Evolutionary conservation across 768 basidiomycete species (phyloP).

Genomic region (Amanita phalloides): DNA sequence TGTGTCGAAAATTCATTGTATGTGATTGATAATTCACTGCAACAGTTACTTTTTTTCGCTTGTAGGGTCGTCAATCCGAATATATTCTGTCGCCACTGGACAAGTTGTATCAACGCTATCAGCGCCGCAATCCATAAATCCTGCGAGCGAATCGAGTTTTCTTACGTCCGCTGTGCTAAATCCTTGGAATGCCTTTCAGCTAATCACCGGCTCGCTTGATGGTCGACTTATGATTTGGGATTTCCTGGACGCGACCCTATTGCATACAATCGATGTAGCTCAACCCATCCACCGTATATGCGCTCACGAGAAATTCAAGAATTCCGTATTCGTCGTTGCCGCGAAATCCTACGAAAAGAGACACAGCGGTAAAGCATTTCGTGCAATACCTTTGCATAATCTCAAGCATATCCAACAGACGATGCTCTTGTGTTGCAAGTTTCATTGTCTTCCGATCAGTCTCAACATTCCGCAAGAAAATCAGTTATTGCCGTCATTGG

Average conservation of each 20-base stretch:
- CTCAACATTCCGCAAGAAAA: conserved; percentile 17
- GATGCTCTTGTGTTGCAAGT: conserved; percentile 52
- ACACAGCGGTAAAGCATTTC: conserved; percentile 18
- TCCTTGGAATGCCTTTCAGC: conserved; percentile 81
- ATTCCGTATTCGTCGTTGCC: conserved; percentile 60
- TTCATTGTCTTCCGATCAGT: conserved; percentile 37
- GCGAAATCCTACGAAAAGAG: conserved; percentile 38
- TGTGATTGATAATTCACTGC: conserved; percentile 1
- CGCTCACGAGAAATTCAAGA: conserved; percentile 58
- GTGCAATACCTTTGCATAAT: not conserved
- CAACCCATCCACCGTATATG: conserved; percentile 66
- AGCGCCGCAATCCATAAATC: conserved; percentile 27
- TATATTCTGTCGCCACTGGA: conserved; percentile 72
- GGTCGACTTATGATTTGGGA: conserved; percentile 92
- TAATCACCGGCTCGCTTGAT: conserved; percentile 77
- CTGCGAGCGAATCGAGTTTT: conserved; percentile 28
- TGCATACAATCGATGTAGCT: conserved; percentile 62
- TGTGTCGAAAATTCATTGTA: conserved; percentile 7
- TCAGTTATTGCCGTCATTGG: conserved; percentile 50
- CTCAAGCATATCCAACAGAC: conserved; percentile 19
- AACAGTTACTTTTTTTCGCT: conserved; percentile 84
- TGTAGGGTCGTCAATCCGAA: conserved; percentile 71
- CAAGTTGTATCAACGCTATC: conserved; percentile 79
- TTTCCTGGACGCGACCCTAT: conserved; percentile 71
- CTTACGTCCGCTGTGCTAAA: conserved; percentile 72